Base-by-base conservation (phyloP, 805 yeast genomes). In the Saccharomycopsis amapae region DNA sequence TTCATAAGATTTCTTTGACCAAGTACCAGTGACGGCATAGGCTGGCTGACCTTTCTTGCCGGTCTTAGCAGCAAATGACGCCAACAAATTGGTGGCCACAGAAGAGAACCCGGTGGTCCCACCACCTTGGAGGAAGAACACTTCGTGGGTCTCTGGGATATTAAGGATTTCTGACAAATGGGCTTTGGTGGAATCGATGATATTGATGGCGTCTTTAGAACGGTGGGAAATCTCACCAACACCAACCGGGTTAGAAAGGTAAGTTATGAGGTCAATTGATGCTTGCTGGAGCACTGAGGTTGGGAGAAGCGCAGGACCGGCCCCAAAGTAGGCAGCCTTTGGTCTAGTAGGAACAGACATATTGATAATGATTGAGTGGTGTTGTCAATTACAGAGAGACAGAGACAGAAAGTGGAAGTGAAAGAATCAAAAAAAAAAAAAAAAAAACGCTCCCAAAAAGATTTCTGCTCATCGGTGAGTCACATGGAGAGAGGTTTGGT, bases 241-340 rank as follows among this genome's bases (percentile, higher is more conserved):
- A 37, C 98, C 98, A 47, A 93, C 71, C 23, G 89, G 94, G 28
- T 71, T 67, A 35, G 68, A 71, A 45, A 83, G 68, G 64, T 76
- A 93, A 58, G 79, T 76, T 51, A 93, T 61, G 53, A 93, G 69
- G 61, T 93, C 97, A 26, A 63, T 61, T 1, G 97, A 95, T 4
- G 97, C 96, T 66, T 85, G 81, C 65, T 86, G 81, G 45, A 93
- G 73, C 2, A 90, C 97, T 3, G 65, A 59, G 2, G 90, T 79
- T 28, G 97, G 97, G 37, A 93, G 71, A 43, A 81, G 73, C 1
- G 98, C 98, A 40, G 99, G 99, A 12, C 99, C 99, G n/a, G 99
- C 97, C 47, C 97, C 98, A 58, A 87, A 93, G 62, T 93, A 85
- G 58, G 76, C 69, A 46, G 88, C 87, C 58, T 79, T 80, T 62